phyloP scores from a whole-genome alignment of 345 rosid species.

The Schrenkiella parvula region DNA sequence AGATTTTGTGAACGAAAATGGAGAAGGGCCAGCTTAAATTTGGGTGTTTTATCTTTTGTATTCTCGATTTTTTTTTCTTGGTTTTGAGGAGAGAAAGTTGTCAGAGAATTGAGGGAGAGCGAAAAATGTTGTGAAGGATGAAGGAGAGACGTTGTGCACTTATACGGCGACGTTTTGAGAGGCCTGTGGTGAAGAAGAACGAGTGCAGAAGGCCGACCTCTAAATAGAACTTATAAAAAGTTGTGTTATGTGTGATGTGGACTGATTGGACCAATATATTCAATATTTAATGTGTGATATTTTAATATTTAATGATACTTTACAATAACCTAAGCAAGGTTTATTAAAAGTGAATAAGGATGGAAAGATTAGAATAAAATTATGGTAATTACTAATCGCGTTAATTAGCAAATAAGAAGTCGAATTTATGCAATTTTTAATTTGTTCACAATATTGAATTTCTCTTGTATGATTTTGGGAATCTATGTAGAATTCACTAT shows the following conservation, averaged over 20 bases:
- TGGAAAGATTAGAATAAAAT: background rate
- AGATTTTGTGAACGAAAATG: constrained; percentile 29
- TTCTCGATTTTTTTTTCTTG: background rate
- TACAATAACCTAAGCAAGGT: constrained; percentile 16
- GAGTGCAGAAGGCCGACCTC: constrained; percentile 5
- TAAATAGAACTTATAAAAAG: constrained; percentile 30
- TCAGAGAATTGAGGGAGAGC: constrained; percentile 6
- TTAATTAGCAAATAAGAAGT: background rate
- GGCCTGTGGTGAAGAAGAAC: background rate
- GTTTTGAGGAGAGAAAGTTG: constrained; percentile 11
- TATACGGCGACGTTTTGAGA: constrained; percentile 18
- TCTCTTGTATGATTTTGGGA: background rate
- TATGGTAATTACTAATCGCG: constrained; percentile 3
- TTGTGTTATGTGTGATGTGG: constrained; percentile 27
- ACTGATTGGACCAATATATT: constrained; percentile 27
- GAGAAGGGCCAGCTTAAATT: constrained; percentile 31
- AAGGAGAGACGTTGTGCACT: background rate
- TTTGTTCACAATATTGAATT: background rate
- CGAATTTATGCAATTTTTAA: background rate
- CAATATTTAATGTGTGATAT: constrained; percentile 26
- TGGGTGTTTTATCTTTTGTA: background rate
- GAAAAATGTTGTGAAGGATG: constrained; percentile 7
- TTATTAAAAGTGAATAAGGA: background rate
- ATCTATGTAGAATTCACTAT: background rate
- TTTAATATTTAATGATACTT: constrained; percentile 21